These are phyloP conservation scores for Tuctoria greenei DNA, from an alignment of 176 grass and related monocot genomes.

Conservation along the genomic window DNA sequence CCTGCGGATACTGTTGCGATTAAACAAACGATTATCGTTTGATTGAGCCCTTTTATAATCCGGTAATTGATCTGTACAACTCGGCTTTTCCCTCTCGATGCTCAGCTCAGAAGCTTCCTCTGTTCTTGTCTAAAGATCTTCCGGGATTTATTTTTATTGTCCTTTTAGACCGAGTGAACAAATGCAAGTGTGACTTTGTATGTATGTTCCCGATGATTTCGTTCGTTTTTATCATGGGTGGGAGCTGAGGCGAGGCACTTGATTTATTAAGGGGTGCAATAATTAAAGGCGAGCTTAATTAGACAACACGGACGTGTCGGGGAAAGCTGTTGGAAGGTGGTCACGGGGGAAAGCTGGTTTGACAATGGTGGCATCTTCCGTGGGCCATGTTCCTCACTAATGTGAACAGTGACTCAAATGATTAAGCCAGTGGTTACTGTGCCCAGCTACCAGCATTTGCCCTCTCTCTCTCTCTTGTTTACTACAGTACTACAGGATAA, in stretches of 20 bases:
- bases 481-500: no score
- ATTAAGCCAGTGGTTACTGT: no score
- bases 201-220: conserved; percentile 14
- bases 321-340: no score
- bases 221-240: not conserved
- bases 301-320: conserved; percentile 35
- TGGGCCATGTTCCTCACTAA: conserved; percentile 6
- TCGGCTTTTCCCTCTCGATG: conserved; percentile 29
- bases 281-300: conserved; percentile 38
- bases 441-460: no score
- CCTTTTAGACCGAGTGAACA: not conserved
- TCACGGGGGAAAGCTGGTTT: no score
- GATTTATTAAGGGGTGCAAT: conserved; percentile 19
- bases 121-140: conserved; percentile 37
- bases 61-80: conserved; percentile 20
- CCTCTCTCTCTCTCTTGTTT: no score
- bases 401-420: not conserved
- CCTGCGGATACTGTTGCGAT: conserved; percentile 31
- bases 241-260: no score
- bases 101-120: not conserved
- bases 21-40: conserved; percentile 40
- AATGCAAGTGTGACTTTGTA: not conserved
- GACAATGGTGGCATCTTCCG: conserved; percentile 40
- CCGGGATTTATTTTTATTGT: not conserved
- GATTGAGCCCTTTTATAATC: conserved; percentile 39